Evolutionary conservation across 2,329 filamentous ascomycete genomes (phyloP).

Genomic region (Xylaria polymorpha): DNA sequence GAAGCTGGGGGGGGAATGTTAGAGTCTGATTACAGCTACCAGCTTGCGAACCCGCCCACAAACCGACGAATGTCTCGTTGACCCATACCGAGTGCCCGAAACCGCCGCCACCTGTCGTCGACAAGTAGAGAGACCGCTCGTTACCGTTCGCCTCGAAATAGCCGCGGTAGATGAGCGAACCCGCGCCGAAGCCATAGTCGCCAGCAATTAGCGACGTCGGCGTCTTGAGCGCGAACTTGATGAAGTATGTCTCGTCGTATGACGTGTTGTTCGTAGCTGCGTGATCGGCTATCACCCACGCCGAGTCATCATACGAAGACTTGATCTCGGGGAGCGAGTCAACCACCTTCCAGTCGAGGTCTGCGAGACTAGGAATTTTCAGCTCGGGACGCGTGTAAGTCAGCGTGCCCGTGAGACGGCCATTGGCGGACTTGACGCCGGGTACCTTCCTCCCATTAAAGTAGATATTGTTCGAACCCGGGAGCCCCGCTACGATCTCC

Average conservation of each 20-base stretch:
- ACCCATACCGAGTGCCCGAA: conserved; percentile 77
- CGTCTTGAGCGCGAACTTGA: conserved; percentile 62
- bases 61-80: conserved; percentile 71
- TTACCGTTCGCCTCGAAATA: conserved; percentile 72
- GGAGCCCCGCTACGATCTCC: conserved; percentile 74
- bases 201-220: conserved; percentile 74
- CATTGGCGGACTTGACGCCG: conserved; percentile 49
- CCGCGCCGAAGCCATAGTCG: conserved; percentile 80
- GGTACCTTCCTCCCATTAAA: conserved; percentile 66
- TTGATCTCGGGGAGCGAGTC: conserved; percentile 78
- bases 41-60: conserved; percentile 66
- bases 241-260: conserved; percentile 29
- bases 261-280: conserved; percentile 67
- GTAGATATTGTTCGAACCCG: conserved; percentile 58
- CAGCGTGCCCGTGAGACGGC: conserved; percentile 48
- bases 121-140: conserved; percentile 67
- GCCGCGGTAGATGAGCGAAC: conserved; percentile 76
- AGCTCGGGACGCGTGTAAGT: conserved; percentile 48
- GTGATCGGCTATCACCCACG: conserved; percentile 70
- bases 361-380: conserved; percentile 66
- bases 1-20: conserved; percentile 66
- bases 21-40: conserved; percentile 61
- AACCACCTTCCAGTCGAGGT: conserved; percentile 74
- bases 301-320: conserved; percentile 72
- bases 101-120: conserved; percentile 73